Conservation (phyloP, 768 basidiomycete species). For the Exidia glandulosa region DNA sequence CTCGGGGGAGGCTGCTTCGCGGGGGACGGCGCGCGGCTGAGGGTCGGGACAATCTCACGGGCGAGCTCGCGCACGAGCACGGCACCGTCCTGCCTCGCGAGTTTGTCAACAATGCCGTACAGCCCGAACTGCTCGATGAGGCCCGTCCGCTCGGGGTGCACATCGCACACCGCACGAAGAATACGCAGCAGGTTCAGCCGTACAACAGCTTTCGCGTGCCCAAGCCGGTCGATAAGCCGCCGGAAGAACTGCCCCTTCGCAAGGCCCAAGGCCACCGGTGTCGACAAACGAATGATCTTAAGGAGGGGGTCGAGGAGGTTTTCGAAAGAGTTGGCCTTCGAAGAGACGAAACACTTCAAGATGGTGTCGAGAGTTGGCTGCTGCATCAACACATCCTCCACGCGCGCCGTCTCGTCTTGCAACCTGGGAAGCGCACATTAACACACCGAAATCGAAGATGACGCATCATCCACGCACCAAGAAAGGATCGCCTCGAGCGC, state of each 20-base stretch:
- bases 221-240: conserved; percentile 74
- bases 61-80: conserved; percentile 86
- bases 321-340: conserved; percentile 86
- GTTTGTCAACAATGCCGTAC: conserved; percentile 64
- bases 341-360: conserved; percentile 67
- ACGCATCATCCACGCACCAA: conserved; percentile 53
- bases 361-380: conserved; percentile 52
- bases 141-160: conserved; percentile 73
- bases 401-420: conserved; percentile 87
- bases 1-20: conserved; percentile 10
- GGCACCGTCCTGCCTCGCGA: conserved; percentile 80
- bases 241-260: conserved; percentile 78
- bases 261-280: conserved; percentile 59
- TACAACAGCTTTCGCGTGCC: conserved; percentile 70
- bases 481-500: conserved; percentile 83
- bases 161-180: conserved; percentile 76
- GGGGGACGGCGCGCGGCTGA: conserved; percentile 62
- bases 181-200: conserved; percentile 83
- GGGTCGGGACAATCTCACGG: conserved; percentile 68
- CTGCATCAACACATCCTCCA: conserved; percentile 80
- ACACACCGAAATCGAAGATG: not conserved
- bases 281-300: conserved; percentile 80
- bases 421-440: conserved; percentile 40
- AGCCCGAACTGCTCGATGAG: conserved; percentile 77
- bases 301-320: conserved; percentile 85